phyloP scores from a whole-genome alignment of 805 yeast species.

The Lachancea thermotolerans region DNA sequence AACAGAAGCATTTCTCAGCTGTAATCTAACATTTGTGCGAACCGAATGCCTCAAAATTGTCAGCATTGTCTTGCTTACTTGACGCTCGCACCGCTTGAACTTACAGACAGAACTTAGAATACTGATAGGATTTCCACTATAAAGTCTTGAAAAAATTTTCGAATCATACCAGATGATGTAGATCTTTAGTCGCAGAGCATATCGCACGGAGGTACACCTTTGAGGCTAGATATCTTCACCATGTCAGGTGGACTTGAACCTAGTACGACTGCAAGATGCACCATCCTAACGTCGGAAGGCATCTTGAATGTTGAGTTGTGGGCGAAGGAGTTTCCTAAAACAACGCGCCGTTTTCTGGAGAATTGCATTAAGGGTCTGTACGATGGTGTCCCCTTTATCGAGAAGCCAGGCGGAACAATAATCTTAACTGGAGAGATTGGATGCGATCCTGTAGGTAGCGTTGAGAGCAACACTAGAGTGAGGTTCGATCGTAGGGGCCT shows the following conservation, averaged over 20 bases:
- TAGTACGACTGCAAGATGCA: slow-evolving; percentile 54
- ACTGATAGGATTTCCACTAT: background rate
- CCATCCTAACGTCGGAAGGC: slow-evolving; percentile 52
- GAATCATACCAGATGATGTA: background rate
- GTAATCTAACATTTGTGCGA: background rate
- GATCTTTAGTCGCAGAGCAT: background rate
- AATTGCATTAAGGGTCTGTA: slow-evolving; percentile 40
- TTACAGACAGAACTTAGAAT: background rate
- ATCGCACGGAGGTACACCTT: background rate
- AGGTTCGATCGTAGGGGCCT: slow-evolving; percentile 47
- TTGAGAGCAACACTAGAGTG: slow-evolving; percentile 48
- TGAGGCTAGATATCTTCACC: background rate
- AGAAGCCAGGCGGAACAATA: slow-evolving; percentile 28
- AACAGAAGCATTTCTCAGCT: background rate
- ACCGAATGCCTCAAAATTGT: slow-evolving; percentile 1
- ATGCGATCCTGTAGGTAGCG: slow-evolving; percentile 21
- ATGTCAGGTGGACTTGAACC: slow-evolving; percentile 36
- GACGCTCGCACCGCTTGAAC: background rate
- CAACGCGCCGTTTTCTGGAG: slow-evolving; percentile 43
- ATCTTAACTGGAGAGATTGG: slow-evolving; percentile 34
- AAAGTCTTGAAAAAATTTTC: background rate
- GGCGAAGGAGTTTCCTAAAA: slow-evolving; percentile 59
- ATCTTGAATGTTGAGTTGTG: slow-evolving; percentile 53
- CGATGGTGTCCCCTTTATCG: slow-evolving; percentile 34
- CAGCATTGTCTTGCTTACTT: background rate